phyloP scores from a whole-genome alignment of 306 rosid genomes.

The Quercus cerris region DNA sequence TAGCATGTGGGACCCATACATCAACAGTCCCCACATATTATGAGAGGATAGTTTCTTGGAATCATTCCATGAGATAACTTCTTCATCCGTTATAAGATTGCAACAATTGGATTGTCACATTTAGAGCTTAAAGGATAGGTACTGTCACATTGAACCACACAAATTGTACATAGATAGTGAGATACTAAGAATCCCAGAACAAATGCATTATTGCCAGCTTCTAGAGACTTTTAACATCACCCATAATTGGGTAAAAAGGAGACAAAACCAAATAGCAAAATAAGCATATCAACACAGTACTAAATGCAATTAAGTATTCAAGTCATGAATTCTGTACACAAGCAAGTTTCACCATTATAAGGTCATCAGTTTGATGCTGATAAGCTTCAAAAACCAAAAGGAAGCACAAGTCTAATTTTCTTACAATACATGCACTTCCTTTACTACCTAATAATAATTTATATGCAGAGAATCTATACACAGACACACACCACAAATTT shows the following conservation, averaged over 20 bases:
- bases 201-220: too few species aligned
- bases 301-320: slow-evolving; percentile 10
- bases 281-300: not conserved
- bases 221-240: not conserved
- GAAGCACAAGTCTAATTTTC: not conserved
- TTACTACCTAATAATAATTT: not conserved
- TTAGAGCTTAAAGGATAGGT: too few species aligned
- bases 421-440: slow-evolving; percentile 15
- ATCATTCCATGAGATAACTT: too few species aligned
- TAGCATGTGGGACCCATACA: too few species aligned
- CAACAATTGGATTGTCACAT: too few species aligned
- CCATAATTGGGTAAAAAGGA: not conserved
- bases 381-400: not conserved
- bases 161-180: too few species aligned
- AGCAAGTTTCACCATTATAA: not conserved
- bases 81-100: too few species aligned
- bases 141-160: too few species aligned
- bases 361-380: not conserved
- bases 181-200: too few species aligned
- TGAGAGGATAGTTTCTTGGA: too few species aligned
- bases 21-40: too few species aligned
- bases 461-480: slow-evolving; percentile 12
- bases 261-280: not conserved
- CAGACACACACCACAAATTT: slow-evolving; percentile 16
- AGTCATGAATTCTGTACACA: slow-evolving; percentile 13